phyloP scores from a whole-genome alignment of 495 filamentous ascomycete species.

The Viridothelium virens region DNA sequence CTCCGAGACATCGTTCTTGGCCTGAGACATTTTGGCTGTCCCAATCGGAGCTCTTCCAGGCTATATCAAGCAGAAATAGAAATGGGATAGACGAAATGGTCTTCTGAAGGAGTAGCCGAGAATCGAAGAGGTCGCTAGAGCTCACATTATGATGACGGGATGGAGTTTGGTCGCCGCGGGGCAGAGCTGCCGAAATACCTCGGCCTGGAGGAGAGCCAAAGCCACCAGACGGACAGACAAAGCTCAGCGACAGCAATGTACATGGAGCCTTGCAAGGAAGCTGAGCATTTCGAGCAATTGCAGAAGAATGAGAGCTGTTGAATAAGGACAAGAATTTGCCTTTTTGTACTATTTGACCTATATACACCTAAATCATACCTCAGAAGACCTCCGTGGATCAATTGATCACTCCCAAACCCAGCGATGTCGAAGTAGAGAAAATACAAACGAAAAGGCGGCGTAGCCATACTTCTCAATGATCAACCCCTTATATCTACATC shows the following conservation, averaged over 20 bases:
- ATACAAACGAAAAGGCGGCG: not conserved
- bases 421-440: not conserved
- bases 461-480: not conserved
- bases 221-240: too few relatives aligned
- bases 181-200: not conserved
- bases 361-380: not conserved
- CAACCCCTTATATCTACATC: not conserved
- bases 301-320: too few relatives aligned
- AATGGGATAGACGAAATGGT: not conserved
- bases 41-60: not conserved
- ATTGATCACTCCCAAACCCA: not conserved
- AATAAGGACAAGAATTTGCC: not conserved
- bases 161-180: not conserved
- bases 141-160: not conserved
- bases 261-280: too few relatives aligned
- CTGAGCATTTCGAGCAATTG: not conserved
- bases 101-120: not conserved
- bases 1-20: slow-evolving; percentile 23
- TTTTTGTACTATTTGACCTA: not conserved
- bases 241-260: too few relatives aligned
- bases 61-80: not conserved
- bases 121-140: not conserved
- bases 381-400: not conserved
- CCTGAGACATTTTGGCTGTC: not conserved
- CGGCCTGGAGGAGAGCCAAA: not conserved